These are phyloP conservation scores for Solanum chaucha DNA, from an alignment of 257 asterid species.

Conservation along the genomic window DNA sequence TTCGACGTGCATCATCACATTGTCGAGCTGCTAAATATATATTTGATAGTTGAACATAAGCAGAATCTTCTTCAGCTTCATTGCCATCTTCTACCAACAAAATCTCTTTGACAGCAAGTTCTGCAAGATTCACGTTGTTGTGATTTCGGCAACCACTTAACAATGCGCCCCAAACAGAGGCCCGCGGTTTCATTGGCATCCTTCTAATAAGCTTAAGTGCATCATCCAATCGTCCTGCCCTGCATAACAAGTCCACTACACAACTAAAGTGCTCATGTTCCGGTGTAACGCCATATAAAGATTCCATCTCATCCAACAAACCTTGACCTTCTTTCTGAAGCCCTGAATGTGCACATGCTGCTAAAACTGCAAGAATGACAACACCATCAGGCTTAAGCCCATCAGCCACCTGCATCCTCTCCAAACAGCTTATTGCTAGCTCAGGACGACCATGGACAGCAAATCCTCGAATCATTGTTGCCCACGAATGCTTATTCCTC, in stretches of 20 bases:
- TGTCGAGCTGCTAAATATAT: slow-evolving; percentile 25
- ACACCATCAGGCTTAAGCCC: slow-evolving; percentile 24
- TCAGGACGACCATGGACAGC: slow-evolving; percentile 29
- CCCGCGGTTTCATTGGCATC: slow-evolving; percentile 33
- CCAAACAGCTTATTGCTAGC: slow-evolving; percentile 18
- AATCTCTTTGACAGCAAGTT: slow-evolving; percentile 27
- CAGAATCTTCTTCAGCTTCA: slow-evolving; percentile 26
- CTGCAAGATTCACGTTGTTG: slow-evolving; percentile 24
- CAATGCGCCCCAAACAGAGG: slow-evolving; percentile 40
- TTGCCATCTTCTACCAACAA: slow-evolving; percentile 18
- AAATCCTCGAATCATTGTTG: slow-evolving; percentile 22
- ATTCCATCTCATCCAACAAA: slow-evolving; percentile 24
- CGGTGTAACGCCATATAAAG: slow-evolving; percentile 18
- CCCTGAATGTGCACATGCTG: slow-evolving; percentile 32
- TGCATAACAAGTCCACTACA: slow-evolving; percentile 27
- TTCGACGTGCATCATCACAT: slow-evolving; percentile 19
- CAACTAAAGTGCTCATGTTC: slow-evolving; percentile 35
- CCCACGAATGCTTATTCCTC: slow-evolving; percentile 24
- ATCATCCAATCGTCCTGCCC: slow-evolving; percentile 18
- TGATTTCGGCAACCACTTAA: slow-evolving; percentile 24
- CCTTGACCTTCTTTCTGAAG: slow-evolving; percentile 18
- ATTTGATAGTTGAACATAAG: slow-evolving; percentile 32
- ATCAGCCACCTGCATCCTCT: slow-evolving; percentile 23
- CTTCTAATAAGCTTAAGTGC: slow-evolving; percentile 22
- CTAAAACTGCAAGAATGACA: slow-evolving; percentile 24